These are phyloP conservation scores for Citrullus mucosospermus DNA, from an alignment of 306 rosid species.

Conservation along the genomic window DNA sequence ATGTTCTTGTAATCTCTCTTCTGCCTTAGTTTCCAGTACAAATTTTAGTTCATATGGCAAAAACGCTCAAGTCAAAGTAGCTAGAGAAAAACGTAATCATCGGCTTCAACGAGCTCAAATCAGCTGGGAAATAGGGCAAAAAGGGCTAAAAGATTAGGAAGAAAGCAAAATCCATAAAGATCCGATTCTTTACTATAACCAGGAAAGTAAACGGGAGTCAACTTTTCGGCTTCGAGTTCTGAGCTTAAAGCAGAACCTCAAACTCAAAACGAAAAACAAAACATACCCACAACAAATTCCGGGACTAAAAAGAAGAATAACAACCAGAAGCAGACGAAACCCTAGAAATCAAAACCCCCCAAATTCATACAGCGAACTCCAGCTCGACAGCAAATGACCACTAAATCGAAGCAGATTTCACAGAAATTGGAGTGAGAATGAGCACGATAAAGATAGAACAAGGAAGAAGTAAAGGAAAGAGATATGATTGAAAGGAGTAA, in stretches of 20 bases:
- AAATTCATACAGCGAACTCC: constrained; percentile 2
- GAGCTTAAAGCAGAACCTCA: neutral
- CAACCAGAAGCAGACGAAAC: constrained; percentile 4
- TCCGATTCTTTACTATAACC: constrained; percentile 2
- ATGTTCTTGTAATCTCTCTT: neutral
- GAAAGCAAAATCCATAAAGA: constrained; percentile 1
- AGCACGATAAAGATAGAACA: neutral
- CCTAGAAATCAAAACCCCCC: constrained; percentile 13
- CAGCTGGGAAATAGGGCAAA: neutral
- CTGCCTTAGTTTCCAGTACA: neutral
- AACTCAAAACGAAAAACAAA: neutral
- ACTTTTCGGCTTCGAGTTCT: neutral
- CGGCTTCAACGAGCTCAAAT: neutral
- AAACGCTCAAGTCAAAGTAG: neutral
- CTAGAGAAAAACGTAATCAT: neutral
- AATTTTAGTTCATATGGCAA: neutral
- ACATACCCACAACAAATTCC: neutral
- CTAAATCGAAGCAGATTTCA: constrained; percentile 4
- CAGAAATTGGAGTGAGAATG: neutral
- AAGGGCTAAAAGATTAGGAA: neutral
- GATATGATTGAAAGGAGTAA: neutral
- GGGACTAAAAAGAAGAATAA: neutral
- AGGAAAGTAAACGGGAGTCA: constrained; percentile 3
- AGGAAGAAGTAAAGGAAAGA: neutral
- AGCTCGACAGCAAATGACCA: neutral